A percentile compares a stretch with the other conserved stretches of the same genome.
Evolutionary conservation across 768 basidiomycete species (phyloP).

Genomic region (Podaxis rugospora): DNA sequence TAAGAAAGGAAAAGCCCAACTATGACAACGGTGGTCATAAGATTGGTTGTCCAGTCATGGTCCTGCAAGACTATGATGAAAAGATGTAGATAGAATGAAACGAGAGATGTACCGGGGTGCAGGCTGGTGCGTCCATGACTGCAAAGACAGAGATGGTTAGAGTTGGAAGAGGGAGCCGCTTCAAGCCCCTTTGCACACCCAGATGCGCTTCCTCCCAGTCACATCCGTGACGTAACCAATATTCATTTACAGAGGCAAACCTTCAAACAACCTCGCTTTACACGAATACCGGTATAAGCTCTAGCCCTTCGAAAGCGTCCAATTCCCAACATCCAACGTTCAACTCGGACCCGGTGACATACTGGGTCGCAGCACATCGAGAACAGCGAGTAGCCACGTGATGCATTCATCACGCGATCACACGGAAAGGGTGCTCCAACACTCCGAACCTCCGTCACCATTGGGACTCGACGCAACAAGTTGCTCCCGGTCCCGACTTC

Average conservation of each 20-base stretch:
- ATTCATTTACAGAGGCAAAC: too few species aligned
- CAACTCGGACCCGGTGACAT: too few species aligned
- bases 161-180: background rate
- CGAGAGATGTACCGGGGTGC: background rate
- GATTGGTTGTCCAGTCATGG: constrained; percentile 68
- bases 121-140: constrained; percentile 1
- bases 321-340: too few species aligned
- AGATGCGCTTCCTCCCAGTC: background rate
- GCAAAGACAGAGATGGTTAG: background rate
- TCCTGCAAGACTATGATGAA: constrained; percentile 34
- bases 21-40: constrained; percentile 61
- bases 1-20: constrained; percentile 79
- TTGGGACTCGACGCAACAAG: background rate
- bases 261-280: too few species aligned
- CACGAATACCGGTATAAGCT: too few species aligned
- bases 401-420: too few species aligned
- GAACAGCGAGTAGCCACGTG: too few species aligned
- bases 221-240: background rate
- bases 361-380: too few species aligned
- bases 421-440: too few species aligned
- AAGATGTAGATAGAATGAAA: background rate
- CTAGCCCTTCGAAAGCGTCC: too few species aligned
- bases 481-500: background rate
- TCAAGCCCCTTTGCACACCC: too few species aligned
- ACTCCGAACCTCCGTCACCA: background rate